Evolutionary conservation across 345 rosid genomes (phyloP).

Genomic region (Rhizophora apiculata): DNA sequence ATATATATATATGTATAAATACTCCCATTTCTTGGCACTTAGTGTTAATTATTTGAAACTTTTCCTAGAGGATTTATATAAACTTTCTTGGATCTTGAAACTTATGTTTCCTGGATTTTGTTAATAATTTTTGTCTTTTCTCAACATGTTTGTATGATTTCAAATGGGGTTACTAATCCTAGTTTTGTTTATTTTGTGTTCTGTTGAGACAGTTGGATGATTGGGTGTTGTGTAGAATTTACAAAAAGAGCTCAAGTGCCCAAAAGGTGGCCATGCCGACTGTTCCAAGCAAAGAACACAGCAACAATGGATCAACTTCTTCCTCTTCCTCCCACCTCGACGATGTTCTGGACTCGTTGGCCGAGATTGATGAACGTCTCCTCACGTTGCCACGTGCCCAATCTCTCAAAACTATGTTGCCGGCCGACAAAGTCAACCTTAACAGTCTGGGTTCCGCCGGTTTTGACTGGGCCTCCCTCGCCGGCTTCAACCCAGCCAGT

Average conservation of each 20-base stretch:
- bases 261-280: slow-evolving; percentile 41
- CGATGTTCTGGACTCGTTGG: slow-evolving; percentile 66
- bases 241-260: slow-evolving; percentile 66
- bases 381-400: slow-evolving; percentile 48
- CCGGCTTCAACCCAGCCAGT: slow-evolving; percentile 45
- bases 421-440: slow-evolving; percentile 43
- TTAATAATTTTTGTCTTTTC: not conserved
- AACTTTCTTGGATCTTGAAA: no score
- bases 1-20: not conserved
- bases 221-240: slow-evolving; percentile 93
- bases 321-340: slow-evolving; percentile 79
- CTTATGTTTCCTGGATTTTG: not conserved
- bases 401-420: slow-evolving; percentile 43
- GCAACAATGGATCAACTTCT: slow-evolving; percentile 53
- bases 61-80: no score
- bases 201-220: slow-evolving; percentile 66
- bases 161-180: no score
- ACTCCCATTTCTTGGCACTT: no score
- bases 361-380: slow-evolving; percentile 52
- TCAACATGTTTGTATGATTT: not conserved
- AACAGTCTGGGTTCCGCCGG: slow-evolving; percentile 37
- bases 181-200: not conserved
- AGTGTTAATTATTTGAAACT: no score
- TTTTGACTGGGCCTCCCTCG: slow-evolving; percentile 81
- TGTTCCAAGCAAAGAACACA: slow-evolving; percentile 55